These are phyloP conservation scores for Niveomyces coronatus DNA, from an alignment of 2,329 filamentous ascomycete species.

Conservation along the genomic window DNA sequence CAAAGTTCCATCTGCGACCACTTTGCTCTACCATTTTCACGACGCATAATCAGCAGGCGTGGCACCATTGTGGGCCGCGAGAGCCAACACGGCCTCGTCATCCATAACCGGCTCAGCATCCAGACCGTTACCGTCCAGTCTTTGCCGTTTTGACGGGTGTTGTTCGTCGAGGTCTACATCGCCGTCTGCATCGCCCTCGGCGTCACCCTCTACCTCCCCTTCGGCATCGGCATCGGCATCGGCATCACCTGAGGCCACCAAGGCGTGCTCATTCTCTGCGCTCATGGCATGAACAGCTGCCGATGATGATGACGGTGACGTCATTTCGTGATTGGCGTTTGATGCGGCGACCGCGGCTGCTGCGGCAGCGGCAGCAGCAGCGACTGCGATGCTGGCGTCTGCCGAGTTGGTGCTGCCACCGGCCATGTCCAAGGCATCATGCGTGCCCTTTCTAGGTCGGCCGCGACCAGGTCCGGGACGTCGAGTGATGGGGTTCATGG, in stretches of 20 bases:
- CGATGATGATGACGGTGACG: neutral
- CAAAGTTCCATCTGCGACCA: too few relatives aligned
- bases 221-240: neutral
- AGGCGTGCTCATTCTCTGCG: too few relatives aligned
- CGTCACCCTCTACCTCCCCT: neutral
- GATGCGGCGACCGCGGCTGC: too few relatives aligned
- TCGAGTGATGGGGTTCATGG: slow-evolving; percentile 48
- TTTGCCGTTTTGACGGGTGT: slow-evolving; percentile 27
- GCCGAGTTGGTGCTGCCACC: slow-evolving; percentile 18
- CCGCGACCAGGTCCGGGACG: slow-evolving; percentile 48
- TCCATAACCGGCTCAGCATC: slow-evolving; percentile 28
- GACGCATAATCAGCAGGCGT: slow-evolving; percentile 30
- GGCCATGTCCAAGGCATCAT: too few relatives aligned
- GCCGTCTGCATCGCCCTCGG: neutral
- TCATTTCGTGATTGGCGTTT: neutral
- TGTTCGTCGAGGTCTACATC: slow-evolving; percentile 21
- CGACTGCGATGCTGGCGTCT: neutral
- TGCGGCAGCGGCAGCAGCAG: neutral
- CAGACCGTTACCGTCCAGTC: slow-evolving; percentile 24
- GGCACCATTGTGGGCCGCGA: slow-evolving; percentile 33
- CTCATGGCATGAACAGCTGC: too few relatives aligned
- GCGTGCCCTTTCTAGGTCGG: slow-evolving; percentile 42
- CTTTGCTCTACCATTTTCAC: too few relatives aligned
- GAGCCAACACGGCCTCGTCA: slow-evolving; percentile 38
- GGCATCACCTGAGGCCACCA: too few relatives aligned